Conservation (phyloP, 306 rosid species). For the Sphenostylis stenocarpa region DNA sequence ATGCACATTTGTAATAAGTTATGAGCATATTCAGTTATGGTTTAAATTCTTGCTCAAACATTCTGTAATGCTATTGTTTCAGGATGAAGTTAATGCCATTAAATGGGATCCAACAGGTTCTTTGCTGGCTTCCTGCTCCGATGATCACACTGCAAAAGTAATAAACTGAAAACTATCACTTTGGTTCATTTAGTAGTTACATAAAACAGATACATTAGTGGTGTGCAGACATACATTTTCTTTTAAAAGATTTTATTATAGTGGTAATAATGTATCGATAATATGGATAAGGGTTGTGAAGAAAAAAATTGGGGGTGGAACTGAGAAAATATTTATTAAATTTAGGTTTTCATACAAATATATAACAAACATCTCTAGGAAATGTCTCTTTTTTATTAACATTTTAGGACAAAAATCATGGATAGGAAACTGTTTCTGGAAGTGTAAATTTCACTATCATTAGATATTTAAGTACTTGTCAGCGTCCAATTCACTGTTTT, state of each 20-base stretch:
- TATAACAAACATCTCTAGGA: neutral
- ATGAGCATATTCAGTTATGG: neutral
- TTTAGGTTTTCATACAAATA: neutral
- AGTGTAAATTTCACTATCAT: constrained; percentile 6
- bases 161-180: constrained; percentile 9
- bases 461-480: constrained; percentile 4
- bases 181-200: neutral
- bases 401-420: neutral
- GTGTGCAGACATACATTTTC: neutral
- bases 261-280: neutral
- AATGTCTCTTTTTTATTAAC: neutral
- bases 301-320: neutral
- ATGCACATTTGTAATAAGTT: neutral
- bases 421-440: neutral
- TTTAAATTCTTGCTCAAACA: constrained; percentile 9
- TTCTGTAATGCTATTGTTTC: constrained; percentile 34
- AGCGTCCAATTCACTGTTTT: neutral
- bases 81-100: constrained; percentile 74
- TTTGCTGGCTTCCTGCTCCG: constrained; percentile 72
- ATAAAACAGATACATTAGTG: neutral
- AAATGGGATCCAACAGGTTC: constrained; percentile 75
- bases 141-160: constrained; percentile 68
- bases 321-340: neutral
- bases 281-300: neutral
- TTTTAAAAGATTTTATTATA: neutral